Conservation (phyloP, 371 early-diverging fungal genomes). For the Rhizopus sp. region DNA sequence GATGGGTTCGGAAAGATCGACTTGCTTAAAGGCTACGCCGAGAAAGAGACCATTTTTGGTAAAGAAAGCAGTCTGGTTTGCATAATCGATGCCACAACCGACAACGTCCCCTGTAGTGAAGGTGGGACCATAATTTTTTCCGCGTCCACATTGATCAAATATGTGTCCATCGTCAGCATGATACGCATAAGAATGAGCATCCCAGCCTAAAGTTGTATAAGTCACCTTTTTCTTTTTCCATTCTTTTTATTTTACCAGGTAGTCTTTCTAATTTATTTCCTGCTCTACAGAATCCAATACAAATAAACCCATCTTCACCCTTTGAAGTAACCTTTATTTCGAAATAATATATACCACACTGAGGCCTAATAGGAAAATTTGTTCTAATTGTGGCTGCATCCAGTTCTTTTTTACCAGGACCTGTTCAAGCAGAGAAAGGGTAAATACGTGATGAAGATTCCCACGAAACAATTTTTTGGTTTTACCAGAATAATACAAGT, state of each 20-base stretch:
- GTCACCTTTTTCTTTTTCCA: no score
- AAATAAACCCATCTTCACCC: slow-evolving; percentile 87
- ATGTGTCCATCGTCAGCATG: slow-evolving; percentile 89
- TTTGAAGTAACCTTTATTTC: slow-evolving; percentile 82
- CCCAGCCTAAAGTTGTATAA: slow-evolving; percentile 59
- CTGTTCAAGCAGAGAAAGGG: slow-evolving; percentile 33
- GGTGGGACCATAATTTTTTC: slow-evolving; percentile 81
- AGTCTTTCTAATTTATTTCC: slow-evolving; percentile 61
- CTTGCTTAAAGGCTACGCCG: slow-evolving; percentile 49
- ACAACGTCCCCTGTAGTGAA: slow-evolving; percentile 89
- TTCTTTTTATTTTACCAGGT: slow-evolving; percentile 61
- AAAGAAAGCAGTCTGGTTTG: slow-evolving; percentile 73
- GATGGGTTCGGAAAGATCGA: slow-evolving; percentile 30
- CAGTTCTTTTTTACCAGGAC: slow-evolving; percentile 72
- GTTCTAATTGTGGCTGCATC: slow-evolving; percentile 83
- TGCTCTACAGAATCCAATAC: slow-evolving; percentile 75
- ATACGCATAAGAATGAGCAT: slow-evolving; percentile 79
- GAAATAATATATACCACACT: slow-evolving; percentile 89
- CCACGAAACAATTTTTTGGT: slow-evolving; percentile 5
- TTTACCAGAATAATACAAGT: slow-evolving; percentile 60
- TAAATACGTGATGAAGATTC: not conserved
- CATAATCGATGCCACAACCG: slow-evolving; percentile 91
- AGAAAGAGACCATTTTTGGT: slow-evolving; percentile 90
- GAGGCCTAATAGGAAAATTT: slow-evolving; percentile 81
- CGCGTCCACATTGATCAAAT: slow-evolving; percentile 72